These are phyloP conservation scores for Gnaphalium uliginosum DNA, from an alignment of 129 eudicot species.

Conservation along the genomic window DNA sequence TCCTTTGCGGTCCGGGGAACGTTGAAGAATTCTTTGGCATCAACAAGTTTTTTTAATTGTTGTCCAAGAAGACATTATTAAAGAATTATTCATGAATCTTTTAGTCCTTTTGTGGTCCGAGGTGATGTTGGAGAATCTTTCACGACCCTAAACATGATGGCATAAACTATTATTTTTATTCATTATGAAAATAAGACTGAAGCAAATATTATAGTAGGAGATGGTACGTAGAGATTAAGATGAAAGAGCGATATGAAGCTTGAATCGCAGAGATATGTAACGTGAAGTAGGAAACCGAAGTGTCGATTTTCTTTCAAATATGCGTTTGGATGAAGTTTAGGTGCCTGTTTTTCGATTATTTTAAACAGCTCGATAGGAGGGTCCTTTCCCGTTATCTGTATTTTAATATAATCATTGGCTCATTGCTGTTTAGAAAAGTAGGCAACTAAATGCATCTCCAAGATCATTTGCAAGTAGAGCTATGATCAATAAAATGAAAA, in stretches of 20 bases:
- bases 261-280: too few species aligned
- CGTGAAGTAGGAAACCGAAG: too few species aligned
- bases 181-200: not conserved
- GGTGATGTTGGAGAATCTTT: conserved; percentile 27
- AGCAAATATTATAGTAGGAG: not conserved
- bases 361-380: too few species aligned
- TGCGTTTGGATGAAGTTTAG: too few species aligned
- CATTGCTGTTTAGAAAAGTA: too few species aligned
- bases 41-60: not conserved
- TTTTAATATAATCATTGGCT: too few species aligned
- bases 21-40: not conserved
- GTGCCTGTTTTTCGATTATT: too few species aligned
- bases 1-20: conserved; percentile 17
- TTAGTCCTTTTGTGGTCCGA: conserved; percentile 30
- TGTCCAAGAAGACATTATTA: not conserved
- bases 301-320: too few species aligned
- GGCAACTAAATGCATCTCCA: too few species aligned
- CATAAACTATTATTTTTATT: conserved; percentile 10
- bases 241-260: not conserved
- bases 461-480: too few species aligned
- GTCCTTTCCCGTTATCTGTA: too few species aligned
- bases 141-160: conserved; percentile 22
- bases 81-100: not conserved
- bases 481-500: too few species aligned
- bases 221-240: not conserved